Percentiles rank a stretch among this genome's conserved stretches.
These are phyloP conservation scores for Gnetum montanum DNA, from an alignment of 75 land plant species.

Conservation along the genomic window DNA sequence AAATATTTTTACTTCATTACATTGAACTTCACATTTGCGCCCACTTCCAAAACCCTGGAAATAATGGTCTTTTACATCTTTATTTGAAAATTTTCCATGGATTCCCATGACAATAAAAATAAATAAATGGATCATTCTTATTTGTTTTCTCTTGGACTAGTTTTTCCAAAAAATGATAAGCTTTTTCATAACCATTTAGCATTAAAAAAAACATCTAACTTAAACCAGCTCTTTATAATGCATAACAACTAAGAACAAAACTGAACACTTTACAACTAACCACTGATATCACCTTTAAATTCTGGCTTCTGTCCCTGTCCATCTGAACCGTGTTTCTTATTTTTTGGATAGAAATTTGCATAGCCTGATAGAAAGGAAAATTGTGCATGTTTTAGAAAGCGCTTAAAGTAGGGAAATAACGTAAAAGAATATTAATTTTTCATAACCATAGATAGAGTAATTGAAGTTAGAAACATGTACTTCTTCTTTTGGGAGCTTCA, in stretches of 20 bases:
- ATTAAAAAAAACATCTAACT: no score
- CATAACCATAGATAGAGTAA: background rate
- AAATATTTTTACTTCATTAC: no score
- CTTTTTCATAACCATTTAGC: background rate
- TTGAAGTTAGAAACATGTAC: conserved; percentile 10
- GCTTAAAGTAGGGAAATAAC: background rate
- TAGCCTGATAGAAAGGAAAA: conserved; percentile 32
- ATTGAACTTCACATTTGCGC: no score
- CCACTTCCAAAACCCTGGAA: no score
- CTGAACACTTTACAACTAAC: background rate
- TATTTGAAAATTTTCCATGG: no score
- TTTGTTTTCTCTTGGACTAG: background rate
- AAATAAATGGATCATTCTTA: background rate
- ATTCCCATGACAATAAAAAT: background rate
- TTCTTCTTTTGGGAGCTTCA: conserved; percentile 43
- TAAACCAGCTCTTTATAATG: background rate
- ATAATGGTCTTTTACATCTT: no score
- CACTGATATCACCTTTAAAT: conserved; percentile 39
- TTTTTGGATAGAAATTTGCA: conserved; percentile 81
- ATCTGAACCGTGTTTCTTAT: conserved; percentile 76
- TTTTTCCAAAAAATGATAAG: background rate
- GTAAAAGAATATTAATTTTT: background rate
- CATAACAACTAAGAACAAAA: background rate
- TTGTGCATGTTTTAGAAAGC: background rate
- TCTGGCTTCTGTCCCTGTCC: conserved; percentile 48